Conservation (phyloP, 768 basidiomycete species). For the Asterophora parasitica region DNA sequence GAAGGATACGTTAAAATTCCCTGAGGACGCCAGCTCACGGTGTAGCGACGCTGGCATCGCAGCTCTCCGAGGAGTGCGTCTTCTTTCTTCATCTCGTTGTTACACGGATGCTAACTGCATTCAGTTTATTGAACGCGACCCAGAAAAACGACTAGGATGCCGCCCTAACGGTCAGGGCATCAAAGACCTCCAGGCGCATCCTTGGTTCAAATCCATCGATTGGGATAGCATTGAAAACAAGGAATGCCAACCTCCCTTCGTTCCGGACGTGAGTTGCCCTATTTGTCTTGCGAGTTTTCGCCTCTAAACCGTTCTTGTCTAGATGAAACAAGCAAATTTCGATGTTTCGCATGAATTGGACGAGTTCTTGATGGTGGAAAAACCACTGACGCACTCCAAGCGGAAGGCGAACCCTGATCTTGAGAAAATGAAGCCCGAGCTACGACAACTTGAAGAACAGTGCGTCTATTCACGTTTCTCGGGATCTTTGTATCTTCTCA, state of each 20-base stretch:
- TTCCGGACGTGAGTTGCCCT: constrained; percentile 75
- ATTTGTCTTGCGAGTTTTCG: not conserved
- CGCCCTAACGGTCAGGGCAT: constrained; percentile 63
- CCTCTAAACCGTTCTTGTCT: constrained; percentile 8
- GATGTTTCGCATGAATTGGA: constrained; percentile 97
- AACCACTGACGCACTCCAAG: constrained; percentile 92
- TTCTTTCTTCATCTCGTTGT: constrained; percentile 14
- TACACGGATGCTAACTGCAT: constrained; percentile 15
- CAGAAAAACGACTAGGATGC: constrained; percentile 77
- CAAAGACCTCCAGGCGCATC: constrained; percentile 72
- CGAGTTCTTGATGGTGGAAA: constrained; percentile 95
- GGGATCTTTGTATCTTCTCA: not conserved
- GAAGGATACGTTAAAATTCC: constrained; percentile 74
- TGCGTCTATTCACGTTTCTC: constrained; percentile 30
- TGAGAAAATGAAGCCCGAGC: constrained; percentile 86
- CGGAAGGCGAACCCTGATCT: constrained; percentile 84
- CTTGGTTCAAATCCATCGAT: constrained; percentile 80
- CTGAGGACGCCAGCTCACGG: constrained; percentile 56
- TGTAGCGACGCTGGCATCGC: constrained; percentile 64
- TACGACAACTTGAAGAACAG: constrained; percentile 92
- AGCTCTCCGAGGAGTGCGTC: constrained; percentile 62
- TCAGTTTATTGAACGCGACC: constrained; percentile 84
- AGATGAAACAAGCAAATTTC: constrained; percentile 98
- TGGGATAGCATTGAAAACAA: constrained; percentile 78
- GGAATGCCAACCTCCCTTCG: constrained; percentile 72